A percentile compares a stretch with the other conserved stretches of the same genome.
Conservation (phyloP, 2,329 filamentous ascomycete genomes). For the Fusarium zealandicum region DNA sequence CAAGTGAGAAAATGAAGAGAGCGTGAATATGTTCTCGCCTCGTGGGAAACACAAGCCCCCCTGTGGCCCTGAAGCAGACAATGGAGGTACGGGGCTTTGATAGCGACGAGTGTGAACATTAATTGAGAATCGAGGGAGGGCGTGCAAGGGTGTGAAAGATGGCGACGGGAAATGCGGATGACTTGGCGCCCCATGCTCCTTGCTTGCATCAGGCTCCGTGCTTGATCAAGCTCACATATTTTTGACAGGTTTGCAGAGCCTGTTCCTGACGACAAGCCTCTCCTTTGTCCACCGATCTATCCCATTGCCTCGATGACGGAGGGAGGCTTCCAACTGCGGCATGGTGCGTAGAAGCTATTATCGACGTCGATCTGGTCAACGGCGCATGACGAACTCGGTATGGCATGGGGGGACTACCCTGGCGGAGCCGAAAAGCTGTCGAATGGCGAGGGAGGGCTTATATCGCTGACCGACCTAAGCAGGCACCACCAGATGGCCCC, state of each 20-base stretch:
- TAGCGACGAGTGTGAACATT: conserved; percentile 21
- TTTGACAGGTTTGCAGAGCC: conserved; percentile 10
- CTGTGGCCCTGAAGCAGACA: conserved; percentile 12
- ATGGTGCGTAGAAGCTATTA: conserved; percentile 14
- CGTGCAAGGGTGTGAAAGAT: conserved; percentile 38
- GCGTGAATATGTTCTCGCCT: conserved; percentile 10
- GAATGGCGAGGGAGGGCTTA: conserved; percentile 12
- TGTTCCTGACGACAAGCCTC: conserved; percentile 1
- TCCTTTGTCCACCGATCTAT: not conserved
- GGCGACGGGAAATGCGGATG: conserved; percentile 42
- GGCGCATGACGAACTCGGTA: conserved; percentile 16
- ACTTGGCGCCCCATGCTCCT: conserved; percentile 38
- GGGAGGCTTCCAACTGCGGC: conserved; percentile 1
- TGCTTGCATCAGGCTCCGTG: conserved; percentile 21
- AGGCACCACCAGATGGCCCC: conserved; percentile 10
- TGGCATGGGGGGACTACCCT: conserved; percentile 14
- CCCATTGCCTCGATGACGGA: not conserved
- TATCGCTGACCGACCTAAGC: conserved; percentile 13
- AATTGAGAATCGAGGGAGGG: conserved; percentile 38
- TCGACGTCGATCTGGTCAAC: conserved; percentile 20
- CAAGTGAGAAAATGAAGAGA: not conserved
- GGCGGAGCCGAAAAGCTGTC: conserved; percentile 13
- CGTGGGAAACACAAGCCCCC: conserved; percentile 8
- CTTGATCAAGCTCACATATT: conserved; percentile 14
- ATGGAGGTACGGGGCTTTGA: conserved; percentile 18